Base-by-base conservation (phyloP, 257 asterid species). In the Solanum habrochaites region DNA sequence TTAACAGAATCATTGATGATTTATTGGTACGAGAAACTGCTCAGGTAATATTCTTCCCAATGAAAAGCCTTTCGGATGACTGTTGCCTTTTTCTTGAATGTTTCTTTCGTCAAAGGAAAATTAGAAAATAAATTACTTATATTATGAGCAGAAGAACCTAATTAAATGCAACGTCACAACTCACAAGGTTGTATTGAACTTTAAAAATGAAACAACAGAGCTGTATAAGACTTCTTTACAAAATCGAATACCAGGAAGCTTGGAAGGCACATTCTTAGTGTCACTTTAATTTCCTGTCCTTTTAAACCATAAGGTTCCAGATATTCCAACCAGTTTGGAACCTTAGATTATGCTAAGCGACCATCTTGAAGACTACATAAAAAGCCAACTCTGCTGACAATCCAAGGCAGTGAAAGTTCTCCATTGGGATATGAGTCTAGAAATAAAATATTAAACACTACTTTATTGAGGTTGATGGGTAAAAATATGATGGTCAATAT, bases 11-110 rank as follows among this genome's bases (percentile, higher is more conserved):
- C 75, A 93, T 96, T 67, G 94, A 93, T 6, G 91, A 94, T 82
- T 97, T 94, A 91, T 90, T 97, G 94, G 93, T 81, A 27, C 93
- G 94, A 88, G 99, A 97, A 93, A 90, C 90, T 77, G 92, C 94
- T 85, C 98, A 97, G 99, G 98, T 94, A 67, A 86, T 87, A 25
- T 78, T 67, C 21, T 5, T 78, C 56, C 73, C 66, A 49, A 60
- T 82, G 21, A 39, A 64, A 64, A 45, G 49, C 66, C 29, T 71
- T 71, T 85, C 18, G 11, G 49, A 49, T 45, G 67, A 49, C 4
- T 29, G 66, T 31, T 49, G 10, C 81, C 40, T 66, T 66, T 20
- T 84, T 66, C 66, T 15, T 6, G 4, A 3, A 20, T 13, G 25
- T 83, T 83, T 83, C 27, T 37, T 66, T 62, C 7, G 62, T 83